These are phyloP conservation scores for Triglochin maritima DNA, from an alignment of 106 monocot genomes.

Conservation along the genomic window DNA sequence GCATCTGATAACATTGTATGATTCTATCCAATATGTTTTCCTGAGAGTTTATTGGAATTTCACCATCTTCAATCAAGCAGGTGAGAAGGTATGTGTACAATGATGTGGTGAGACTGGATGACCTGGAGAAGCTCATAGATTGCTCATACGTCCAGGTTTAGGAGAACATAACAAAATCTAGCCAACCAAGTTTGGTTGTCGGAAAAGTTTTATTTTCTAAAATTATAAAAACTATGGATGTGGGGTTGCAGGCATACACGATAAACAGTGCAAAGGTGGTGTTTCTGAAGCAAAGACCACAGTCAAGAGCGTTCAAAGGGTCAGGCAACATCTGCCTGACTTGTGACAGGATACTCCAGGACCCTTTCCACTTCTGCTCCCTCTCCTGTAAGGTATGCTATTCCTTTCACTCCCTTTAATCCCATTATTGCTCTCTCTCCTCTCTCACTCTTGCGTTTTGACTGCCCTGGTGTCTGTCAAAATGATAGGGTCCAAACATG, in stretches of 20 bases:
- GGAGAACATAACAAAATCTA: too few species aligned
- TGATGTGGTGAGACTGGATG: slow-evolving; percentile 78
- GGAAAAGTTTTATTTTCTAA: too few species aligned
- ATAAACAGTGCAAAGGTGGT: slow-evolving; percentile 94
- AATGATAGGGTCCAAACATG: too few species aligned
- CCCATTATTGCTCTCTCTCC: neutral
- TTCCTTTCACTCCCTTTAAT: neutral
- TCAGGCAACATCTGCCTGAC: slow-evolving; percentile 72
- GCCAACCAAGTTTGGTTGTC: neutral
- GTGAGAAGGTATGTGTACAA: slow-evolving; percentile 83
- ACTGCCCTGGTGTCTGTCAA: too few species aligned
- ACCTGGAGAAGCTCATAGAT: slow-evolving; percentile 82
- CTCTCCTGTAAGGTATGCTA: slow-evolving; percentile 83
- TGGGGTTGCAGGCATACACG: slow-evolving; percentile 74
- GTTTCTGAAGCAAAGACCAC: slow-evolving; percentile 82
- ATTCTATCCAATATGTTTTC: too few species aligned
- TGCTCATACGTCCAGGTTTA: slow-evolving; percentile 83
- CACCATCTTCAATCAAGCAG: slow-evolving; percentile 4
- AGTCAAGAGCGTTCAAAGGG: slow-evolving; percentile 85
- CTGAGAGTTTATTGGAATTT: neutral
- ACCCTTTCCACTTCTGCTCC: slow-evolving; percentile 83
- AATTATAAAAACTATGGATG: too few species aligned
- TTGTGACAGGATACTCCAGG: slow-evolving; percentile 87
- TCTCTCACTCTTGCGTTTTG: neutral
- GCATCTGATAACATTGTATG: too few species aligned